Percentiles rank a stretch among this genome's conserved stretches.
Conservation (phyloP, 805 yeast genomes). For the Metschnikowia kofuensis region DNA sequence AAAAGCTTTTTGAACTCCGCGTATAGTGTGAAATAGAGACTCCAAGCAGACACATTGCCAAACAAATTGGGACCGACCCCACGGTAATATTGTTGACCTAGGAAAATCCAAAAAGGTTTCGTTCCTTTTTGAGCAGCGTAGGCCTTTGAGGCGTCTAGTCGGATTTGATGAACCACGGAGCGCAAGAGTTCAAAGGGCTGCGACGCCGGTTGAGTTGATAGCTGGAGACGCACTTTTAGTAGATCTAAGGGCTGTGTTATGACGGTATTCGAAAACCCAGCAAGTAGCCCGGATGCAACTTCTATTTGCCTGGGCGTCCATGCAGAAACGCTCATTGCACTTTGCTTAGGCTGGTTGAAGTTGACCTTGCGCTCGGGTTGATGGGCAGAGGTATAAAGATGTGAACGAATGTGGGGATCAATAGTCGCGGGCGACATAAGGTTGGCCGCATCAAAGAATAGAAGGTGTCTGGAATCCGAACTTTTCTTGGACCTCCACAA, state of each 20-base stretch:
- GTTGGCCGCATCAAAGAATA: too few relatives aligned
- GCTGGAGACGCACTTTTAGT: conserved; percentile 77
- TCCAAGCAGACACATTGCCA: conserved; percentile 90
- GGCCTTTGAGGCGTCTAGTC: conserved; percentile 19
- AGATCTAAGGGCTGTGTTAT: conserved; percentile 89
- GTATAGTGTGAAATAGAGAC: conserved; percentile 77
- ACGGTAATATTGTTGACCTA: conserved; percentile 47
- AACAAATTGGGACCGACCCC: conserved; percentile 77
- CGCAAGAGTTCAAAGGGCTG: conserved; percentile 21
- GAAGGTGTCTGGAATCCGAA: too few relatives aligned
- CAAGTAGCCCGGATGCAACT: conserved; percentile 66
- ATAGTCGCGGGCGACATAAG: too few relatives aligned
- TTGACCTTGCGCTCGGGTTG: background rate
- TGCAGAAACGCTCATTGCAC: background rate
- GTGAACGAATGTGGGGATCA: too few relatives aligned
- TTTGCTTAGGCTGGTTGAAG: background rate
- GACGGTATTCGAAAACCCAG: conserved; percentile 78
- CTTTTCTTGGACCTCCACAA: too few relatives aligned
- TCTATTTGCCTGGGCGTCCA: conserved; percentile 43
- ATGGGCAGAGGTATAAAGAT: too few relatives aligned
- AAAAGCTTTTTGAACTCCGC: conserved; percentile 48
- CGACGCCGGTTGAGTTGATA: conserved; percentile 30
- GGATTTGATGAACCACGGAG: conserved; percentile 20
- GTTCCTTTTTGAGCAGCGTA: conserved; percentile 1
- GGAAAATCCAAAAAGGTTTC: conserved; percentile 2